phyloP scores from a whole-genome alignment of 805 yeast genomes.

The Hanseniaspora lindneri region DNA sequence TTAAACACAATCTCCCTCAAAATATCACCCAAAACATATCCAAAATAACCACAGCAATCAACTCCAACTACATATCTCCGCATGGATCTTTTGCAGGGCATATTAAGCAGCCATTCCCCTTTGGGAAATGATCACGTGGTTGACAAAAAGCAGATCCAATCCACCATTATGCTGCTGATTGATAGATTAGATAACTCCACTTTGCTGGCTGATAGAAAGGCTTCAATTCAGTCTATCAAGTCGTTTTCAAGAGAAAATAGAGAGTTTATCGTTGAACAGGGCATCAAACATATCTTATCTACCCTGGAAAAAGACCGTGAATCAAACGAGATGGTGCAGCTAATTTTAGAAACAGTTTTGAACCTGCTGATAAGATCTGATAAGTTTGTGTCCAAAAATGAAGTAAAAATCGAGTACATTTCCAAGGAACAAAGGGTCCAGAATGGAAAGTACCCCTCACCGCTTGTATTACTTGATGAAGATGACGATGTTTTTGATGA shows the following conservation, averaged over 20 bases:
- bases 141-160: conserved; percentile 39
- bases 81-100: conserved; percentile 1
- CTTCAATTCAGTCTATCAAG: conserved; percentile 81
- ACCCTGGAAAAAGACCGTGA: conserved; percentile 53
- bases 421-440: conserved; percentile 54
- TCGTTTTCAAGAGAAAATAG: conserved; percentile 80
- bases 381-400: conserved; percentile 26
- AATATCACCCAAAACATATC: too few relatives aligned
- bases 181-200: conserved; percentile 78
- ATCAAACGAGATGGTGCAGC: conserved; percentile 64
- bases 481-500: conserved; percentile 48
- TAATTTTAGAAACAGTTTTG: conserved; percentile 73
- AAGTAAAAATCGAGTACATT: conserved; percentile 9
- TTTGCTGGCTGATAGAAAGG: conserved; percentile 70
- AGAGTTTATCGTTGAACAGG: conserved; percentile 81
- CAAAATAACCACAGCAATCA: too few relatives aligned
- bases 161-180: conserved; percentile 77
- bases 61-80: background rate
- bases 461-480: conserved; percentile 45
- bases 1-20: too few relatives aligned
- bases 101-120: background rate
- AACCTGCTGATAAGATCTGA: conserved; percentile 67
- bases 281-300: conserved; percentile 57
- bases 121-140: background rate
- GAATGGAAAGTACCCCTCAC: conserved; percentile 71